Base-by-base conservation (phyloP, 169 alveolate genomes). In the Plasmodium gaboni region DNA sequence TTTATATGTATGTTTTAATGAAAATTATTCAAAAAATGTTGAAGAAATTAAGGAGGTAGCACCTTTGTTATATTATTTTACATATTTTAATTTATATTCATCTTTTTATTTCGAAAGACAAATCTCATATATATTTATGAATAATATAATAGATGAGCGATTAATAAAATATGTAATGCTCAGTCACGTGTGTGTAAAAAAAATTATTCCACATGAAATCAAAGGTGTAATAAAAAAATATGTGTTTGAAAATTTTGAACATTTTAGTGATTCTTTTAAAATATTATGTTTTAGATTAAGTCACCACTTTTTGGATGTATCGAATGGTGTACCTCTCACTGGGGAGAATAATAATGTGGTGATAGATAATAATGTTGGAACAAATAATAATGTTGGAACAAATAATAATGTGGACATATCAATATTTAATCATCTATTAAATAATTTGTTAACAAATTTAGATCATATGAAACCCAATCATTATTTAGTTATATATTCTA, bases 1-100 rank as follows among this genome's bases (percentile, higher is more conserved):
- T 44, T 72, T 83, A 48, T 83, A 68, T 83, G 19, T 72, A n/a
- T 71, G 76, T 53, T 83, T 83, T 83, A 83, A 83, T 83, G 6
- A 83, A 0, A 83, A 83, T 68, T 83, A 46, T 28, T 38, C 63
- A 57, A 83, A 83, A 57, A 13, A 83, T 63, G 71, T 55, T 32
- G 44, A 83, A 51, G 91, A 67, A 60, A 60, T 83, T 60, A 83
- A 83, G 2, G 53, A 83, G 15, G 69, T 83, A 17, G 46, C 83
- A 13, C 73, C 91, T 12, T 72, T 83, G 6, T 63, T 83, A 57
- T 71, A 67, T 28, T 55, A 83, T 83, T 83, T 83, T 55, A 83
- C 85, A 50, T 83, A 68, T 55, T 68, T 83, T 73, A 59, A 83
- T 68, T 15, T 67, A 12, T 67, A 53, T 26, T 83, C 91, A 5